Base-by-base conservation (phyloP, 75 land plant species). In the Adiantum capillusveneris region DNA sequence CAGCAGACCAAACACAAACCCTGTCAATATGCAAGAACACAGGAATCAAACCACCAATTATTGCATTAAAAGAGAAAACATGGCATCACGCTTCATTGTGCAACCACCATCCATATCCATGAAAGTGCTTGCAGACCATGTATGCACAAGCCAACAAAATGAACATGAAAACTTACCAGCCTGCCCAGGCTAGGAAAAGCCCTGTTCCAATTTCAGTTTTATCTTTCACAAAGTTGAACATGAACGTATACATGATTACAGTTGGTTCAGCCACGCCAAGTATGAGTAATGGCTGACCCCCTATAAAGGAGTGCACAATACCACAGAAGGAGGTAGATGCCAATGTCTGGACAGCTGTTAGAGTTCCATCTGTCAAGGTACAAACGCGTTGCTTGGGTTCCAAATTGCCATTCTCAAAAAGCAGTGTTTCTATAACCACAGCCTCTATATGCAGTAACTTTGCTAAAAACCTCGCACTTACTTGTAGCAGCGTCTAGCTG, bases 1-100 rank as follows among this genome's bases (percentile, higher is more conserved):
- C 49, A 1, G 92, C 75, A 6, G 92, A 76, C 97, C 97, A 90
- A 1, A 87, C 79, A 69, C 97, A 90, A 27, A 82, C 85, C 97
- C 97, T 90, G 70, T 3, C 37, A 5, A 5, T 3, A 34, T 34
- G 9, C 37, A 9, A 34, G 37, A n/a, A n/a, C n/a, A n/a, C n/a
- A n/a, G n/a, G n/a, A n/a, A n/a, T n/a, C n/a, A n/a, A n/a, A n/a
- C n/a, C n/a, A n/a, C n/a, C n/a, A n/a, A n/a, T n/a, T n/a, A n/a
- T n/a, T n/a, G n/a, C n/a, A n/a, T n/a, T 9, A 34, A 34, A 34
- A 34, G 37, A 34, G 37, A 9, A 34, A 34, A 34, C 37, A 9
- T n/a, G n/a, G n/a, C n/a, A n/a, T n/a, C n/a, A 19, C 20, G 51
- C 51, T 48, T 13, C 51, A 39, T 9, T 13, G 7, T 39, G 13